Base-by-base conservation (phyloP, 192 early-diverging fungal genomes). In the Backusella tarrabulga region DNA sequence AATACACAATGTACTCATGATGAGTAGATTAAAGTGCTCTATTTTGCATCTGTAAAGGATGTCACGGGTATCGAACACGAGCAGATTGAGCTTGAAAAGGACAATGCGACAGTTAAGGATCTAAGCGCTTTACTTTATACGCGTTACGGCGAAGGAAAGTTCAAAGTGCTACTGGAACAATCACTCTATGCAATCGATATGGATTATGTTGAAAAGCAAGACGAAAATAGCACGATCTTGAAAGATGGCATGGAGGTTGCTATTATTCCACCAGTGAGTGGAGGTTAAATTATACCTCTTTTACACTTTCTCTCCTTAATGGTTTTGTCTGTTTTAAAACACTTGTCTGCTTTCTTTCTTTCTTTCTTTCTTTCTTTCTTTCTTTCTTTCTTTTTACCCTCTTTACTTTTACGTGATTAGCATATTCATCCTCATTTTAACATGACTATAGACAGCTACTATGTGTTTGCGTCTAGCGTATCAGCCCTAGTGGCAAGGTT, bases 231-330 rank as follows among this genome's bases (percentile, higher is more conserved):
- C 34, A 83, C 80, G 0, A 34, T n/a, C 12, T 80, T 92, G 9
- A 84, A 87, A 71, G 81, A 75, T 5, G 83, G 85, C n/a, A 88
- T 90, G 36, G 91, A 91, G 72, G 78, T 91, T 35, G 90, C 90
- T 23, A 73, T 92, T 34, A 92, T 92, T 29, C 90, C 91, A 34
- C 91, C 91, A 34, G 89, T 92, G 36, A 90, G 88, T 75, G 91
- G 91, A 32, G 91, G 91, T 38, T 92, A 76, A 84, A 35, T 42
- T 40, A 42, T 60, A 12, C 9, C 36, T 32, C 32, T 32, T 32
- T 32, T 2, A 32, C 32, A 3, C 0, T 5, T 15, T 44, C 14
- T 15, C 42, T 15, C 42, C 42, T 44, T 17, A 14, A 0, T 44
- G 4, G 42, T 44, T 44, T 44, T 44, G 15, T 6, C 14, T 17